These are phyloP conservation scores for Naumovozyma dairenensis DNA, from an alignment of 805 yeast species.

Conservation along the genomic window DNA sequence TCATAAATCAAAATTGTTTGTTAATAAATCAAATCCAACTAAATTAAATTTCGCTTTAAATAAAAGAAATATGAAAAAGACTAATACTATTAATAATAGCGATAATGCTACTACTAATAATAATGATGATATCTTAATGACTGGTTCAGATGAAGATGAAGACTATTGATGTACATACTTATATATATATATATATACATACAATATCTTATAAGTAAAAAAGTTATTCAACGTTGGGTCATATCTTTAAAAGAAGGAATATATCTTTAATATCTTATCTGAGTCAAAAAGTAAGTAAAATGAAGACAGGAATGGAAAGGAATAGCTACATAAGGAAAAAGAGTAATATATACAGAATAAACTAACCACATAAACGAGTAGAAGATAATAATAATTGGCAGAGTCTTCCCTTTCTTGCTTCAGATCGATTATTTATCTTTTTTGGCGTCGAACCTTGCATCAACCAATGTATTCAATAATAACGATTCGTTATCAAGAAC, in stretches of 20 bases:
- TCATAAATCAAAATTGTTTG: conserved; percentile 31
- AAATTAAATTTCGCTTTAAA: conserved; percentile 10
- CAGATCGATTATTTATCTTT: background rate
- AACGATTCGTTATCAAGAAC: conserved; percentile 86
- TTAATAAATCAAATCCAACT: conserved; percentile 15
- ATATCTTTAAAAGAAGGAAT: too few relatives aligned
- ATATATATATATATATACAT: conserved; percentile 1
- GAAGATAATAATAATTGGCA: too few relatives aligned
- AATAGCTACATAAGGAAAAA: too few relatives aligned
- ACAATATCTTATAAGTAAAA: too few relatives aligned
- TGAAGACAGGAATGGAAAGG: too few relatives aligned
- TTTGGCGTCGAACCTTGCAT: conserved; percentile 39
- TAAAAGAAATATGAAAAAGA: background rate
- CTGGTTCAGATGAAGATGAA: background rate
- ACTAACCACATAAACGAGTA: too few relatives aligned
- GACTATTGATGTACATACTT: background rate
- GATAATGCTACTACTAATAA: too few relatives aligned
- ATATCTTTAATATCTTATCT: too few relatives aligned
- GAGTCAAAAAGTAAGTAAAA: too few relatives aligned
- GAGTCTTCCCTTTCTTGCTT: too few relatives aligned
- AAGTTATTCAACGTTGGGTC: too few relatives aligned
- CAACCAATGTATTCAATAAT: conserved; percentile 79
- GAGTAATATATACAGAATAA: too few relatives aligned
- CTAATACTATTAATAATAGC: background rate
- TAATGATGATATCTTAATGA: background rate